Conservation (phyloP, 352 stramenopile species). For the Aphanomyces stellatus region DNA sequence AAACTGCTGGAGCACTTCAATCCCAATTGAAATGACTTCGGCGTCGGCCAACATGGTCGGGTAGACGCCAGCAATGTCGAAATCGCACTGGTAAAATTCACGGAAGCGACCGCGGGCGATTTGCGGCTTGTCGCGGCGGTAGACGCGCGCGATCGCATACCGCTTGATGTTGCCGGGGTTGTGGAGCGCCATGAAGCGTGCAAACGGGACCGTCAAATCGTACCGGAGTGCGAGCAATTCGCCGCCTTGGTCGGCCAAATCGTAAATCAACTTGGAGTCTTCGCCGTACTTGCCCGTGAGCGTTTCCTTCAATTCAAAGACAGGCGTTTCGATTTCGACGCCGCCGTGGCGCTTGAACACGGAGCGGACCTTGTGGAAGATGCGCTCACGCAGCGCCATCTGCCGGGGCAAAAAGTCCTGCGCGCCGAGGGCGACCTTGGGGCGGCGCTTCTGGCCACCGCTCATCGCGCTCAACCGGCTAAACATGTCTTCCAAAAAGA, state of each 20-base stretch:
- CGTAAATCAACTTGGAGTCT: conserved; percentile 99
- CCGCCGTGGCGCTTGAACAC: conserved; percentile 98
- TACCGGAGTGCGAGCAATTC: conserved; percentile 93
- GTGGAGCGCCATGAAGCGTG: conserved; percentile 96
- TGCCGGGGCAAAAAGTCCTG: conserved; percentile 95
- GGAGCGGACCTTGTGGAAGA: conserved; percentile 95
- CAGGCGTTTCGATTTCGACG: conserved; percentile 97
- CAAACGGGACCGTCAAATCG: conserved; percentile 98
- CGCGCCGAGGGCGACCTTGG: conserved; percentile 87
- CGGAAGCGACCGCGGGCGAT: conserved; percentile 93
- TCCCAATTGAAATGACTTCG: conserved; percentile 93
- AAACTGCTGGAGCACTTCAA: conserved; percentile 87
- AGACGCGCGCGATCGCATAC: conserved; percentile 97
- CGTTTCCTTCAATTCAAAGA: conserved; percentile 98
- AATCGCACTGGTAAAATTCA: conserved; percentile 99
- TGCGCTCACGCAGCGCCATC: conserved; percentile 95
- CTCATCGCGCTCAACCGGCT: conserved; percentile 38
- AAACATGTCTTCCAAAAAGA: conserved; percentile 59
- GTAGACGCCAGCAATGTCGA: conserved; percentile 96
- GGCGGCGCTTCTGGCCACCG: conserved; percentile 66
- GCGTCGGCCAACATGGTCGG: conserved; percentile 94
- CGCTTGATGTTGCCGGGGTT: conserved; percentile 97
- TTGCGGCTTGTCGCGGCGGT: conserved; percentile 93
- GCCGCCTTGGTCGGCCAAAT: conserved; percentile 96
- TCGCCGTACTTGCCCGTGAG: conserved; percentile 99